phyloP scores from a whole-genome alignment of 2,329 filamentous ascomycete genomes.

The Fusarium succisae region DNA sequence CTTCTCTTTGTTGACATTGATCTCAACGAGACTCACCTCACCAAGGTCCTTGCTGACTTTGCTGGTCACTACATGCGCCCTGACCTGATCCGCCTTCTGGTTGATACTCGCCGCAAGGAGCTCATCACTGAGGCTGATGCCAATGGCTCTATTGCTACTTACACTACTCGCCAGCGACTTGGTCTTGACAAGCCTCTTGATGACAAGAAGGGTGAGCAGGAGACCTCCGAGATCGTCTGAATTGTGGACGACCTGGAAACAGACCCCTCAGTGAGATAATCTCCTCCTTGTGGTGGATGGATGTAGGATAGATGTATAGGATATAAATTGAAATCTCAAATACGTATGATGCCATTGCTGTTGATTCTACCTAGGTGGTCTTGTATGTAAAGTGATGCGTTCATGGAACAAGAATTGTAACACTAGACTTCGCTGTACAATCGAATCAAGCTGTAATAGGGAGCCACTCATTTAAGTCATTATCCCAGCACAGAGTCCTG shows the following conservation, averaged over 20 bases:
- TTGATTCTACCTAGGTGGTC: rapidly evolving
- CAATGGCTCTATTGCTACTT: constrained; percentile 4
- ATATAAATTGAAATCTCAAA: neutral
- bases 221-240: neutral
- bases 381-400: neutral
- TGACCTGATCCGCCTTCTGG: constrained; percentile 51
- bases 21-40: constrained; percentile 47
- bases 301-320: neutral
- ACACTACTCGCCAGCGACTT: constrained; percentile 27
- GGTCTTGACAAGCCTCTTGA: constrained; percentile 34
- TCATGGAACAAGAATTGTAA: rapidly evolving
- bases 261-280: rapidly evolving
- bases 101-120: constrained; percentile 40
- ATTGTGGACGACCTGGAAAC: rapidly evolving
- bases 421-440: too few relatives aligned
- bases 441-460: too few relatives aligned
- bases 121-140: constrained; percentile 30
- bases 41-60: constrained; percentile 48
- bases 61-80: constrained; percentile 51
- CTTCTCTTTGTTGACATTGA: constrained; percentile 63
- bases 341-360: rapidly evolving
- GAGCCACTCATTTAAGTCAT: rapidly evolving
- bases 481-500: rapidly evolving
- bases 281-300: rapidly evolving
- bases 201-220: constrained; percentile 22